Percentiles rank a stretch among this genome's conserved stretches.
phyloP scores from a whole-genome alignment of 106 monocot species.

The Posidonia australis region DNA sequence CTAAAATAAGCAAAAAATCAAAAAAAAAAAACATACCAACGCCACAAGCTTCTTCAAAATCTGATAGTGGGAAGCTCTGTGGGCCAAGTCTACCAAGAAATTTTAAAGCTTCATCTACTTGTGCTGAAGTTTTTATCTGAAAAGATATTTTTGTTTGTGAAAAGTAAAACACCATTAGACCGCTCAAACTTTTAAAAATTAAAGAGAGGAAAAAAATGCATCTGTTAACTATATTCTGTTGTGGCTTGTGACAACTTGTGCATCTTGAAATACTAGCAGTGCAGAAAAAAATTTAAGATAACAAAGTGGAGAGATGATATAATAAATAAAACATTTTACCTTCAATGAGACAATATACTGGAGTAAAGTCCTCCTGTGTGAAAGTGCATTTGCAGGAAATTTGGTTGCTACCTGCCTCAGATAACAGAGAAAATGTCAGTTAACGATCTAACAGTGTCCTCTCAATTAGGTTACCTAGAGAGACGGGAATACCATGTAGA shows the following conservation, averaged over 20 bases:
- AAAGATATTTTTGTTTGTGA: neutral
- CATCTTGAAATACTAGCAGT: neutral
- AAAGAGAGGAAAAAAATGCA: too few relatives aligned
- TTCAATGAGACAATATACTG: conserved; percentile 55
- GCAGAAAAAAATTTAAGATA: neutral
- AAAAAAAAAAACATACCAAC: conserved; percentile 50
- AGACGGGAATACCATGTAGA: conserved; percentile 48
- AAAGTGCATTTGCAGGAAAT: conserved; percentile 64
- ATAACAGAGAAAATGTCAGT: neutral
- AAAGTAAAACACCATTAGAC: neutral
- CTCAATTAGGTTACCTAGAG: neutral
- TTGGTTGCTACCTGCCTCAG: conserved; percentile 70
- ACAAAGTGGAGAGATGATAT: neutral
- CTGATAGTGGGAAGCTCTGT: conserved; percentile 33
- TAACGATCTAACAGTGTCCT: neutral
- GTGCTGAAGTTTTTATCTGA: conserved; percentile 75
- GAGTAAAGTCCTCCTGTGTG: conserved; percentile 64
- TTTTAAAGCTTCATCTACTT: conserved; percentile 67
- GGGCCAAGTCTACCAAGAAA: conserved; percentile 64
- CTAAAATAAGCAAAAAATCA: neutral
- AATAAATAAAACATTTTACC: conserved; percentile 27
- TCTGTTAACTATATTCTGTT: neutral
- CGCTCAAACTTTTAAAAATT: too few relatives aligned
- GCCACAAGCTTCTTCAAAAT: conserved; percentile 85
- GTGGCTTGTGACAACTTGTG: neutral